A percentile compares a stretch with the other conserved stretches of the same genome.
These are phyloP conservation scores for Inga leiocalycina DNA, from an alignment of 306 rosid species.

Conservation along the genomic window DNA sequence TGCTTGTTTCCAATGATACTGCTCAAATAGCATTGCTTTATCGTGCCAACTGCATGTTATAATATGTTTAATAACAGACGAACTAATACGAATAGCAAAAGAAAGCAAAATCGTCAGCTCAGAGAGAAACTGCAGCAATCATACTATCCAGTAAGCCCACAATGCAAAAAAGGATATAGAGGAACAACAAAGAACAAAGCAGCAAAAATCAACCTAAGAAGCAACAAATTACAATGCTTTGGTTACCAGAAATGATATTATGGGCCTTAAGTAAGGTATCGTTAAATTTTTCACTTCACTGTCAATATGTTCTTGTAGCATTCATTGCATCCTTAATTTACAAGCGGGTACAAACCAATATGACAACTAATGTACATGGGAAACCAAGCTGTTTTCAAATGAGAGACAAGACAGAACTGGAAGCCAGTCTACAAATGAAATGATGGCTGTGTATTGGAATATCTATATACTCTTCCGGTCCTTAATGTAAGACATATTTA, in stretches of 20 bases:
- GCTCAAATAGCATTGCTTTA: conserved; percentile 78
- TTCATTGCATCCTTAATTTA: not conserved
- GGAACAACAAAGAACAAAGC: conserved; percentile 19
- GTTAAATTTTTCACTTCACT: not conserved
- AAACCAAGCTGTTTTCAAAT: not conserved
- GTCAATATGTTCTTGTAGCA: not conserved
- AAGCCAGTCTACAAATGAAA: not conserved
- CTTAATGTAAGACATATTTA: too few relatives aligned
- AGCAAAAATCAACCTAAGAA: conserved; percentile 16
- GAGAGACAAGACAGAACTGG: not conserved
- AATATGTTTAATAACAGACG: conserved; percentile 23
- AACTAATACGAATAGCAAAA: not conserved
- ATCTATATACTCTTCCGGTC: not conserved
- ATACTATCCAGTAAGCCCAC: conserved; percentile 11
- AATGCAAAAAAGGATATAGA: not conserved
- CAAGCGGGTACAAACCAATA: not conserved
- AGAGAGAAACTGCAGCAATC: not conserved
- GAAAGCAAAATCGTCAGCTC: not conserved
- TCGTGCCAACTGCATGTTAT: conserved; percentile 83
- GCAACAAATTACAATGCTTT: not conserved
- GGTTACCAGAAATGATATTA: not conserved
- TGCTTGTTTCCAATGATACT: conserved; percentile 90
- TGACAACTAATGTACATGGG: not conserved
- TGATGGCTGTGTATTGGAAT: not conserved
- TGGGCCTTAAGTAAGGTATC: not conserved